Evolutionary conservation across 257 asterid genomes (phyloP).

Genomic region (Salvia hispanica): DNA sequence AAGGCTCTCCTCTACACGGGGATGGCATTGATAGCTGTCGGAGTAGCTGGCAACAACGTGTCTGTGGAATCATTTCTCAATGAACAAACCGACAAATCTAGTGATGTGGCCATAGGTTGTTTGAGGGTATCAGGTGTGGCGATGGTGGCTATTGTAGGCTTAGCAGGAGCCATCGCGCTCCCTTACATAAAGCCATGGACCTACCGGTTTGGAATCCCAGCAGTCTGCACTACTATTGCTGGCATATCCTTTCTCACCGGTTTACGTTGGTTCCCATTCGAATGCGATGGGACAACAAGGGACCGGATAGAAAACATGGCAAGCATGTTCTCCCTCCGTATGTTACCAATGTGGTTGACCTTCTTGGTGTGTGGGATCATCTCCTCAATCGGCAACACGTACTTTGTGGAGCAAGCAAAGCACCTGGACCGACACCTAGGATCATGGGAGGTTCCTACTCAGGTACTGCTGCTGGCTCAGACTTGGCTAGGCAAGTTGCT

Average conservation of each 20-base stretch:
- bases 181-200: conserved; percentile 62
- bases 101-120: neutral
- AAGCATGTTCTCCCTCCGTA: conserved; percentile 33
- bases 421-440: conserved; percentile 36
- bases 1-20: conserved; percentile 48
- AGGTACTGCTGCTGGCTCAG: conserved; percentile 20
- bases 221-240: conserved; percentile 40
- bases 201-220: conserved; percentile 55
- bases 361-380: conserved; percentile 46
- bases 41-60: conserved; percentile 43
- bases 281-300: too few relatives aligned
- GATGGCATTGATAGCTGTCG: conserved; percentile 48
- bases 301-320: conserved; percentile 26
- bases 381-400: conserved; percentile 42
- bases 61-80: conserved; percentile 33
- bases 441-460: conserved; percentile 25
- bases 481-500: conserved; percentile 12
- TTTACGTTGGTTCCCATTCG: neutral
- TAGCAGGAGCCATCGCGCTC: conserved; percentile 45
- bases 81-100: conserved; percentile 23
- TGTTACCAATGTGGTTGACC: conserved; percentile 49
- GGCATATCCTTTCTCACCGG: conserved; percentile 39
- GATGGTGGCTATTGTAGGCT: too few relatives aligned
- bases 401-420: conserved; percentile 54
- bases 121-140: too few relatives aligned